Conservation (phyloP, 2,329 filamentous ascomycete genomes). For the Cadophora malorum region DNA sequence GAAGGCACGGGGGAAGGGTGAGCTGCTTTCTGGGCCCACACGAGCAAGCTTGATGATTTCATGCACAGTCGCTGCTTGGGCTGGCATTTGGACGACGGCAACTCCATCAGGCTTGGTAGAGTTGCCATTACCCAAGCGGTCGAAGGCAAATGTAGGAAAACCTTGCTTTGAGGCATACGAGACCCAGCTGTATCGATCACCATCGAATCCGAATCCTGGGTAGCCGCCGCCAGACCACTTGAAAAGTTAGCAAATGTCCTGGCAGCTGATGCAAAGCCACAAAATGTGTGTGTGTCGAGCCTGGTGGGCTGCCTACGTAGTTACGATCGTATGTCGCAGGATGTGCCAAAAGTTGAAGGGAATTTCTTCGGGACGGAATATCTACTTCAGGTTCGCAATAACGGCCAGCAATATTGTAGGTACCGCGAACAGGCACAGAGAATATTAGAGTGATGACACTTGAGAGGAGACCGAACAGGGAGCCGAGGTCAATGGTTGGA, state of each 20-base stretch:
- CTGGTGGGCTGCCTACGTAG: constrained; percentile 22
- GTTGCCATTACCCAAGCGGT: constrained; percentile 38
- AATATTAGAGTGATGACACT: constrained; percentile 20
- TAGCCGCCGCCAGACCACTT: constrained; percentile 34
- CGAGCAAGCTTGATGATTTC: constrained; percentile 32
- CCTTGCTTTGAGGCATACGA: constrained; percentile 34
- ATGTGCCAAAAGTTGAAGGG: constrained; percentile 30
- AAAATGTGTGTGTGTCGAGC: not conserved
- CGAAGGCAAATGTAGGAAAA: constrained; percentile 40
- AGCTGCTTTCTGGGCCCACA: constrained; percentile 8
- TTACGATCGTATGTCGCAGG: constrained; percentile 31
- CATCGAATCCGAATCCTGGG: constrained; percentile 31
- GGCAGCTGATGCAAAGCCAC: not conserved
- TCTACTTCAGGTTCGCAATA: constrained; percentile 32
- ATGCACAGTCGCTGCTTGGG: constrained; percentile 40
- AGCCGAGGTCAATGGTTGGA: constrained; percentile 15
- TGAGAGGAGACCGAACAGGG: constrained; percentile 17
- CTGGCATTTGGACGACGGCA: constrained; percentile 36
- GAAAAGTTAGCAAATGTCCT: not conserved
- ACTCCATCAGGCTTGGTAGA: constrained; percentile 39
- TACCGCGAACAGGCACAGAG: constrained; percentile 16
- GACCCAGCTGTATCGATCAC: constrained; percentile 36
- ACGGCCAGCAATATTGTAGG: constrained; percentile 27
- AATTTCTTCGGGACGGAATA: constrained; percentile 24
- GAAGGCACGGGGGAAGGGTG: constrained; percentile 35